Base-by-base conservation (phyloP, 208 protist genomes). In the Balamuthia mandrillaris region DNA sequence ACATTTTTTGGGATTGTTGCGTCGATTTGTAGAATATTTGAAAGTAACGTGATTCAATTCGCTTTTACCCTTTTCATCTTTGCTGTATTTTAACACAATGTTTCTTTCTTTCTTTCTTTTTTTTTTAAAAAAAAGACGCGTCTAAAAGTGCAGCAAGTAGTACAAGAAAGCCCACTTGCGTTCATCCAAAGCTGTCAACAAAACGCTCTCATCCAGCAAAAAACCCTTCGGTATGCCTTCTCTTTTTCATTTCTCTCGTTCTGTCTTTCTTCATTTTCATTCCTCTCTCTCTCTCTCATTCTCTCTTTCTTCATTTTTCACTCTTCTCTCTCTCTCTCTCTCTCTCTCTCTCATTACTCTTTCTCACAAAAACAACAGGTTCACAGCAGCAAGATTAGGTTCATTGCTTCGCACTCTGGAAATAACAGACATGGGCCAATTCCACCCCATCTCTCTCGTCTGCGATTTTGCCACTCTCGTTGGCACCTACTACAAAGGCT, bases 381-480 rank as follows among this genome's bases (percentile, higher is more conserved):
- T 95, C 78, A 90, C 95, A 37, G 93, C 92, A 0, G 93, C 96
- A 75, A 90, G 98, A 0, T 91, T 99, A 39, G 95, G 94, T 54
- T 96, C 96, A 58, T 91, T 99, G 41, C 90, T 99, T 33, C 94
- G 93, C 29, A 98, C 97, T 12, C 93, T 99, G 10, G 96, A 98
- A 87, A 88, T 99, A 31, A 94, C 96, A 2, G 95, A 99, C 87
- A 85, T 96, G 31, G 90, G 94, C 41, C 94, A 96, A 81, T 99
- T 95, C 85, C 88, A 91, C 37, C 92, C 96, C 18, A 90, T 99
- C 1, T 77, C 90, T 5, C 91, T 97, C 0, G 93, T 99, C 29
- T 94, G 95, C 24, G 94, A 98, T 72, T 98, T 99, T 93, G 98
- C 96, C 77, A 98, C 96, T 4, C 87, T 98, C 14, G 86, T 99